Base-by-base conservation (phyloP, 805 yeast species). In the Hanseniaspora vineae region DNA sequence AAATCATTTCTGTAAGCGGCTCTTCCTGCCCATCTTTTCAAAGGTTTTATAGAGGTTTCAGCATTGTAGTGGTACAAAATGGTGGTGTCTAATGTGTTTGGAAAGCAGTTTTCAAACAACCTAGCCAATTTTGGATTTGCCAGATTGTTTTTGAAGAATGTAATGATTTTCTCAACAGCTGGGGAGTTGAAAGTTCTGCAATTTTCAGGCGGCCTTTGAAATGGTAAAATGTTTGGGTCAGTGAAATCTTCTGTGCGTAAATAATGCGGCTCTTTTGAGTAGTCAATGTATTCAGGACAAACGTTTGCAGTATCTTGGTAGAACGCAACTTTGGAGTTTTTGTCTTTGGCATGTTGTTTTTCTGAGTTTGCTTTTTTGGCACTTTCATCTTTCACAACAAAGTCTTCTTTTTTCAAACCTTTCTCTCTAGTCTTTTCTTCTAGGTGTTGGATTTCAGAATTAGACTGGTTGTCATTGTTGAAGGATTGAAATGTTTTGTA, bases 21-120 rank as follows among this genome's bases (percentile, higher is more conserved):
- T 11, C 17, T 37, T 15, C 19, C 40, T 11, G 17, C 12, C 40
- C 40, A 37, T 37, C 40, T 37, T 10, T 37, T 17, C 12, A n/a
- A 10, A 14, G 65, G 12, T 49, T 52, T 1, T 44, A 50, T 15
- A 53, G 45, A 18, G 52, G 46, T 47, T 10, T 45, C 39, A 13
- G 54, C 55, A 15, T 61, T 54, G 2, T 58, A 53, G 61, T 81
- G 86, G 85, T 87, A 87, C 47, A 84, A 67, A 44, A 87, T 76
- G 0, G 96, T 86, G 0, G 96, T 87, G 57, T 87, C 96, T 46
- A 87, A 65, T 0, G 96, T 87, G 60, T 87, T 87, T 6, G 96
- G 96, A 49, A 86, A 72, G 42, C 90, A 72, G 60, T 87, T 87
- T 57, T 87, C 95, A 54, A 87, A 73, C 49, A 87, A 62, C 45